Evolutionary conservation across 2,329 filamentous ascomycete genomes (phyloP), one percentile per base, ranked within the genome.

Genomic region (Dendrostoma leiphaemia): DNA sequence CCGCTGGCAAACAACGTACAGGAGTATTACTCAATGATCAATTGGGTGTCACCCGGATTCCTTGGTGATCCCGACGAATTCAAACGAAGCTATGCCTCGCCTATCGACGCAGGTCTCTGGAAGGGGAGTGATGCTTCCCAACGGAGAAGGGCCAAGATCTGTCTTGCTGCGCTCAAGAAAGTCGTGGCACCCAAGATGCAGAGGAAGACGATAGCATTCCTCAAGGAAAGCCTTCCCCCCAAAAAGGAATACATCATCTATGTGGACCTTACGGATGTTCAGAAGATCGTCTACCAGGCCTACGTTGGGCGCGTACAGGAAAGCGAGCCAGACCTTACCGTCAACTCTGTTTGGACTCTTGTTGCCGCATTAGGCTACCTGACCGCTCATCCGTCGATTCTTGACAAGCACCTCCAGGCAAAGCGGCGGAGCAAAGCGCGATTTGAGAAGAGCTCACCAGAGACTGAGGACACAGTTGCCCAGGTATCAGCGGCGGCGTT

Each of bases 1-100:
- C 92, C 92, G 1, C 74, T 97, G 48, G 85, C 89, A 4, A 97
- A 96, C 65, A 89, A 90, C 48, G 83, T 96, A 0, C 74, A 81
- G 26, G 92, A 97, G 63, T 96, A 96, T 64, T 91, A 86, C 64
- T 74, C 85, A n/a, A 90, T 96, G 83, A 87, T 96, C 54, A 82
- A 92, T 59, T 96, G 91, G 90, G 84, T 94, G 48, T 86, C 90
- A 1, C 89, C 89, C 0, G 83, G 83, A 23, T 96, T 90, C 65
- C 76, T 96, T 3, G 91, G 90, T 0, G 77, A 81, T 3, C 69
- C 78, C 9, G 63, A 69, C 0, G 86, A 92, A 63, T 97, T 97
- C 67, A 79, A 76, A 19, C 67, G 76, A 0, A 80, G 85, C n/a
- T 96, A 88, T 65, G 80, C 84, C 5, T 78, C 77, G 3, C 89